Base-by-base conservation (phyloP, 306 rosid genomes). In the Lathyrus tuberosus region DNA sequence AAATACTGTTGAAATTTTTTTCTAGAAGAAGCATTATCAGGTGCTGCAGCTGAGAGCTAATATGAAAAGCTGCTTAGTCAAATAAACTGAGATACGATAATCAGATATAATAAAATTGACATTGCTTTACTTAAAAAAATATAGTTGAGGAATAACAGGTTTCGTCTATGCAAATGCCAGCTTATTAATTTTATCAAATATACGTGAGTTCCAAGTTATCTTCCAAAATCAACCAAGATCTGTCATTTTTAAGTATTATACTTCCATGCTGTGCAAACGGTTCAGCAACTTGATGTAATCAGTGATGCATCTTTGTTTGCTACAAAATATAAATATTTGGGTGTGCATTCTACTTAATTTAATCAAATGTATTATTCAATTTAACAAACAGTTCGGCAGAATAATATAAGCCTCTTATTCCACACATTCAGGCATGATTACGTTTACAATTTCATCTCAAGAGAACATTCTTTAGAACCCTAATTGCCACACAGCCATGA, bases 211-310 rank as follows among this genome's bases (percentile, higher is more conserved):
- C 46, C 62, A 76, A 72, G 74, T 47, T 71, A 67, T 72, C 83
- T 76, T 83, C 58, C 57, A 76, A 66, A 72, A 68, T 49, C 76
- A 67, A 60, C 73, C 20, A 67, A 72, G 51, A 62, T 80, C 79
- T 83, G 82, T 79, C 78, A 79, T 68, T 71, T 40, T 62, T 69
- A 41, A 68, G 65, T 74, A 77, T 68, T 69, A 69, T 81, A 33
- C 41, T 54, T 42, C 33, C 49, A 40, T 68, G 33, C 41, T 42
- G 46, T 46, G 60, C 65, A 53, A 68, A 51, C 20, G 30, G 54
- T 66, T 75, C 6, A 2, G 33, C 72, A 24, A 58, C 64, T 1
- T 76, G 77, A 72, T 53, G 61, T 65, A 70, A 70, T 65, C 66
- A 76, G 51, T 78, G 77, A 74, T 68, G 80, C 65, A 53, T 58